phyloP scores from a whole-genome alignment of 257 asterid genomes.

The Echites panduratus region DNA sequence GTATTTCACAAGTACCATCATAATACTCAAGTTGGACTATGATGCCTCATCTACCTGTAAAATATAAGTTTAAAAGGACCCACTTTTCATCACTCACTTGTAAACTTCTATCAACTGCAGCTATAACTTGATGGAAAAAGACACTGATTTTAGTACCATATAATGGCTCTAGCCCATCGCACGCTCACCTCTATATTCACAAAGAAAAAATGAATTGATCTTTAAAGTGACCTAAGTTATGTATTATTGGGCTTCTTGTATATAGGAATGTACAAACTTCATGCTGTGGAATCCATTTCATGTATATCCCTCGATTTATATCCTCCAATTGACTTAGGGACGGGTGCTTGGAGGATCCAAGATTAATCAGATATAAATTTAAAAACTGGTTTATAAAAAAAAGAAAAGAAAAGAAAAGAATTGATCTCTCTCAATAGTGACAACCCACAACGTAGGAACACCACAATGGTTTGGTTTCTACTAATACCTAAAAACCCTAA shows the following conservation, averaged over 20 bases:
- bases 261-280: too few relatives aligned
- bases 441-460: conserved; percentile 31
- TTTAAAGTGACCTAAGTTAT: too few relatives aligned
- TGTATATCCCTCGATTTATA: too few relatives aligned
- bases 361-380: too few relatives aligned
- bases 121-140: conserved; percentile 29
- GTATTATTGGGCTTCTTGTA: too few relatives aligned
- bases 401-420: neutral
- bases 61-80: conserved; percentile 34
- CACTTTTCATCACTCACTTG: conserved; percentile 21
- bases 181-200: conserved; percentile 9
- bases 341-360: too few relatives aligned
- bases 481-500: neutral
- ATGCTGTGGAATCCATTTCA: too few relatives aligned
- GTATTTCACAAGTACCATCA: conserved; percentile 31
- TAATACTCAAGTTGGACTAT: conserved; percentile 36
- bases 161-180: neutral
- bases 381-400: too few relatives aligned
- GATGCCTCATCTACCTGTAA: conserved; percentile 10
- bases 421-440: neutral
- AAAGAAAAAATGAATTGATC: too few relatives aligned
- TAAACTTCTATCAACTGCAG: too few relatives aligned
- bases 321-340: too few relatives aligned
- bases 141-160: conserved; percentile 26
- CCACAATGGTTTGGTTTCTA: conserved; percentile 22